Evolutionary conservation across 768 basidiomycete genomes (phyloP), one percentile per base, ranked within the genome.

Genomic region (Tulasnella sp.): DNA sequence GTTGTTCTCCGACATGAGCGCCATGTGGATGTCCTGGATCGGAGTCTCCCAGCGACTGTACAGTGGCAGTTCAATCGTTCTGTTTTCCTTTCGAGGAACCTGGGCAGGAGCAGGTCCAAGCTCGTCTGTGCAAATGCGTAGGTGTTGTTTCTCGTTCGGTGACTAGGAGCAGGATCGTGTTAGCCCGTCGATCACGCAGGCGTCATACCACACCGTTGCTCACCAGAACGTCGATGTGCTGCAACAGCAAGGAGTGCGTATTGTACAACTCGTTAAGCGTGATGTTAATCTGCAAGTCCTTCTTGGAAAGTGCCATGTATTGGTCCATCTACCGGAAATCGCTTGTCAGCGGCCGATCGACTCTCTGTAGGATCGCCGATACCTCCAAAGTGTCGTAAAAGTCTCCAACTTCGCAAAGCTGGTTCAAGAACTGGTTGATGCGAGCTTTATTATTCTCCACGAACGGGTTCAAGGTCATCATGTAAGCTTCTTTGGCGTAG

Each of bases 1-100:
- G 36, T 95, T 94, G 85, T 97, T 96, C 82, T 88, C 88, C 7
- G 86, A 86, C 92, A 99, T 96, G 79, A 99, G 90, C 0, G 97
- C 95, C 68, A 93, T 97, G 81, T 97, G 95, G 71, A 99, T 92
- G 84, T 99, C 98, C 83, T 99, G 98, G 71, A 99, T 95, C 0
- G 98, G 97, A 12, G 96, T 98, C 87, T 99, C 98, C 98, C 98
- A 99, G 24, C 98, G 96, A 82, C 94, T 96, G 87, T 97, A 99
- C 14, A 99, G 87, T 58, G 91, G 90, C 46, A 99, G 88, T 83
- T 99, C 97, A 78, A 99, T 90, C 1, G 97, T 92, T 58, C 96
- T 90, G 82, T 99, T 99, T 86, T 99, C 98, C 86, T 99, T 99
- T 38, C 98, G 94, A 36, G 98, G 96, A 7, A 99, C 98, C 86